Evolutionary conservation across 805 yeast species (phyloP), one percentile per base, ranked within the genome.

Genomic region (Grigorovia transvaalensis): DNA sequence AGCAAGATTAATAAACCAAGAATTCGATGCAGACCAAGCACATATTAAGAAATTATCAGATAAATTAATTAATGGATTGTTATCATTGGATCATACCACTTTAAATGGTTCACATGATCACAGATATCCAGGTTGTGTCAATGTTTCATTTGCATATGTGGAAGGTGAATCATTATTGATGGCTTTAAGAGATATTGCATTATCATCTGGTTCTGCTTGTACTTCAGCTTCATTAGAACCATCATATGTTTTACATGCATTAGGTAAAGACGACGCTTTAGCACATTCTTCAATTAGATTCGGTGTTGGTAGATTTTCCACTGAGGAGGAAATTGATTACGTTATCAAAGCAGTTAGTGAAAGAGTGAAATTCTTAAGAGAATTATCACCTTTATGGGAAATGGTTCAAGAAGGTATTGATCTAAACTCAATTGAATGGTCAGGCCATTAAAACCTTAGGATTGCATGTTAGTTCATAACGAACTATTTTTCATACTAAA

Each of bases 391-490:
- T 48, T 75, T 93, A 62, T 93, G 98, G 98, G 99, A 93, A 74
- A 90, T 93, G 98, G 96, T 88, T 53, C 96, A 93, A 71, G 98
- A 93, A 59, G 99, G 99, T 59, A 91, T 93, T 63, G 99, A 93
- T 66, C 75, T 93, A 68, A 79, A 85, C 64, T 78, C 95, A 38
- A 93, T 93, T 63, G 95, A 93, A 73, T 93, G 99, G 99, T 87
- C 96, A 54, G 98, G 96, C 58, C 99, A 93, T 71, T 93, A 70
- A 69, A 18, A 15, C 9, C 11, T 9, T 12, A 12, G 19, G 17
- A 41, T n/a, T 15, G 13, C 15, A n/a, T 33, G 8, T 5, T 11
- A 33, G 3, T 11, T 33, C 11, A 33, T 33, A 33, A 9, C 38
- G 8, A 23, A 4, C 6, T 23, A 23, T 23, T 23, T 23, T 23